phyloP scores from a whole-genome alignment of 83 land plant genomes.

The Picea abies region DNA sequence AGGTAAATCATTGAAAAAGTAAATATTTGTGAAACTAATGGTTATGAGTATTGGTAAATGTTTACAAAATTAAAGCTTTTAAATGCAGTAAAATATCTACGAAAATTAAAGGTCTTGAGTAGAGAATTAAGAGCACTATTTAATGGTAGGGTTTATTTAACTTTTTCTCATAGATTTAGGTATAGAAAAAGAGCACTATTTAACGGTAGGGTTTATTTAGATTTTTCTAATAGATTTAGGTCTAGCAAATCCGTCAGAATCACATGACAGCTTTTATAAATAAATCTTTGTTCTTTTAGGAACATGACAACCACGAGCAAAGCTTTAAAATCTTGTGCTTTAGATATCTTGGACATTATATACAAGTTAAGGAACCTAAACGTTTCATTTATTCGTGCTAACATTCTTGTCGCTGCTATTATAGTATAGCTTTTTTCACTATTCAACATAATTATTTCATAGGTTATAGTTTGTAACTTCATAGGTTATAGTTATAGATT shows the following conservation, averaged over 20 bases:
- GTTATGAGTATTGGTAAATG: slow-evolving; percentile 18
- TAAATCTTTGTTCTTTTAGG: background rate
- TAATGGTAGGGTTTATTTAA: background rate
- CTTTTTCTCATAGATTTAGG: no score
- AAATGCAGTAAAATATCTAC: slow-evolving; percentile 39
- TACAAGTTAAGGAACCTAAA: background rate
- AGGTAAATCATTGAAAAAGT: no score
- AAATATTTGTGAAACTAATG: no score
- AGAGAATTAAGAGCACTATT: background rate
- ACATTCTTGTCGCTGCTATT: background rate
- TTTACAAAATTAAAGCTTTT: background rate
- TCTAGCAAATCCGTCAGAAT: no score
- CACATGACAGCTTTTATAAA: background rate
- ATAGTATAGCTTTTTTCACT: background rate
- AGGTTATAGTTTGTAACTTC: no score
- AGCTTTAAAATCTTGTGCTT: background rate
- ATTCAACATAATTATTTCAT: no score
- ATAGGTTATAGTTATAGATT: no score
- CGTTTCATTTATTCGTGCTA: background rate
- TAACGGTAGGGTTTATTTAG: no score
- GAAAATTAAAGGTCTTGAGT: background rate
- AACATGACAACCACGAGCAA: background rate
- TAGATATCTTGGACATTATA: background rate
- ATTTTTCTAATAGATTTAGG: no score
- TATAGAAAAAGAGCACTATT: no score